These are phyloP conservation scores for Tetragonia tetragonoides DNA, from an alignment of 148 eudicot species.

Conservation along the genomic window DNA sequence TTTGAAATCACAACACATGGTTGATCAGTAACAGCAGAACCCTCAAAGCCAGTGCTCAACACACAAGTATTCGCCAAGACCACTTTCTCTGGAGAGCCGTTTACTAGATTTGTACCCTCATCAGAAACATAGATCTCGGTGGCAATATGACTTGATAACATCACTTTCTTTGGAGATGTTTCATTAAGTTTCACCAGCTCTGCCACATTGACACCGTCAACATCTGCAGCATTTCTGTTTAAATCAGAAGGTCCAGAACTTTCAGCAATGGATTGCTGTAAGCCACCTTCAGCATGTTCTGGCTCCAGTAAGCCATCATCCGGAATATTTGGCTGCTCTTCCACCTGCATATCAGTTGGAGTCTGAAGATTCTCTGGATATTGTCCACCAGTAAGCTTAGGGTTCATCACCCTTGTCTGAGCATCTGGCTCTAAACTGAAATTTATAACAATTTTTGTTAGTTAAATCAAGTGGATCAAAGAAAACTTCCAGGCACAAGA, in stretches of 20 bases:
- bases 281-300: constrained; percentile 28
- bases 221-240: constrained; percentile 20
- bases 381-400: constrained; percentile 27
- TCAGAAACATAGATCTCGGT: constrained; percentile 11
- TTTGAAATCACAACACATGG: constrained; percentile 13
- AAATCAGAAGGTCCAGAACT: constrained; percentile 24
- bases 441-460: constrained; percentile 28
- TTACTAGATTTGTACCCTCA: constrained; percentile 22
- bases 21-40: constrained; percentile 23
- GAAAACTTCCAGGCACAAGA: neutral
- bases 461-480: constrained; percentile 7
- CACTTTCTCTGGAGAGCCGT: constrained; percentile 14
- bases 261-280: constrained; percentile 23
- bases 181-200: constrained; percentile 4
- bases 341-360: constrained; percentile 32
- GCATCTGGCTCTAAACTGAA: constrained; percentile 74
- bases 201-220: neutral
- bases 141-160: neutral
- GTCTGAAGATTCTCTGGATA: constrained; percentile 26
- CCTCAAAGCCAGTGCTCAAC: constrained; percentile 17
- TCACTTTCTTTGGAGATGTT: constrained; percentile 8
- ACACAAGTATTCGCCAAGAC: constrained; percentile 13
- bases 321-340: constrained; percentile 30
- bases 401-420: constrained; percentile 27
- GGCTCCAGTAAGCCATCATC: constrained; percentile 27